Evolutionary conservation across 176 grass and related monocot species (phyloP).

Genomic region (Sorghum bicolor): Sorghum_bicolor_NCBIv3 NC_012872.2:11384001-11384500

Average conservation of each 20-base stretch:
- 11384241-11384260: not conserved
- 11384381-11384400: not conserved
- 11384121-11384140: not conserved
- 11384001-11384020: not conserved
- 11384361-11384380: slow-evolving; percentile 8
- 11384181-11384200: not conserved
- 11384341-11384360: not conserved
- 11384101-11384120: not conserved
- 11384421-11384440: slow-evolving; percentile 82
- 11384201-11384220: not conserved
- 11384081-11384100: not conserved
- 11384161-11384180: not conserved
- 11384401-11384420: slow-evolving; percentile 16
- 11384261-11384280: not conserved
- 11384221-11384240: not conserved
- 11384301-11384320: not conserved
- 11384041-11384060: not conserved
- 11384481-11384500: slow-evolving; percentile 82
- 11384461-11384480: slow-evolving; percentile 77
- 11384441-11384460: slow-evolving; percentile 83
- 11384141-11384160: not conserved
- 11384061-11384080: not conserved
- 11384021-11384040: not conserved
- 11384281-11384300: not conserved
- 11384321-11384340: not conserved